phyloP scores from a whole-genome alignment of 495 filamentous ascomycete species.

The Acidiella bohemica region DNA sequence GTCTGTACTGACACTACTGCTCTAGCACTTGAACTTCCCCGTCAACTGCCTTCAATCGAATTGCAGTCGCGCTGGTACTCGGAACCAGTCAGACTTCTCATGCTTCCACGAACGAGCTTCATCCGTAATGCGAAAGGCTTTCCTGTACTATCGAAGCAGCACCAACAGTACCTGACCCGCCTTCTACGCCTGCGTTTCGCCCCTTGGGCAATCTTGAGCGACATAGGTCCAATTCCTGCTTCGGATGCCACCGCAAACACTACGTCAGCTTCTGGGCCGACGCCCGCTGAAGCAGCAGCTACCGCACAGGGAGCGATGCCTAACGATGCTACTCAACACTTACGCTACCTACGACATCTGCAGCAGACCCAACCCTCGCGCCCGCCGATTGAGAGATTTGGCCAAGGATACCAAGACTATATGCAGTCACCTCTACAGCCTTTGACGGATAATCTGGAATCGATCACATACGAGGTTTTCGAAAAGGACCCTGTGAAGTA shows the following conservation, averaged over 20 bases:
- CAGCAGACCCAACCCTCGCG: conserved; percentile 65
- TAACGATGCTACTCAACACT: conserved; percentile 49
- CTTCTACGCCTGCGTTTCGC: conserved; percentile 71
- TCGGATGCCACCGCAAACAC: conserved; percentile 26
- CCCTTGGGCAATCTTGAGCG: conserved; percentile 70
- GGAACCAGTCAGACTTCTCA: conserved; percentile 74
- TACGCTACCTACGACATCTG: conserved; percentile 70
- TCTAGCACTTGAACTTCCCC: conserved; percentile 67
- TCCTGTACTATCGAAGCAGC: conserved; percentile 65
- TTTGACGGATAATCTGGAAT: conserved; percentile 89
- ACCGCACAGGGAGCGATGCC: conserved; percentile 22
- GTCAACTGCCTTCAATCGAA: conserved; percentile 55
- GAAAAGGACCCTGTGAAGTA: conserved; percentile 98
- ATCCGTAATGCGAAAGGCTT: conserved; percentile 64
- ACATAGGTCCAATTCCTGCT: conserved; percentile 52
- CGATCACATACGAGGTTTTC: conserved; percentile 95
- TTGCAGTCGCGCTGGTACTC: conserved; percentile 87
- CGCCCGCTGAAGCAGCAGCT: conserved; percentile 46
- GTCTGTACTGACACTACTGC: neutral
- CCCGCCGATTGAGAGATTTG: conserved; percentile 52
- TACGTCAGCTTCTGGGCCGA: conserved; percentile 32
- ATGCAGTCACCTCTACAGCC: conserved; percentile 89
- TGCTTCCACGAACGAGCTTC: conserved; percentile 53
- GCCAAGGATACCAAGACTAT: conserved; percentile 80
- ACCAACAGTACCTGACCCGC: conserved; percentile 63